Percentiles rank a stretch among this genome's conserved stretches.
These are phyloP conservation scores for Beauveria sp. DNA, from an alignment of 2,329 filamentous ascomycete species.

Conservation along the genomic window DNA sequence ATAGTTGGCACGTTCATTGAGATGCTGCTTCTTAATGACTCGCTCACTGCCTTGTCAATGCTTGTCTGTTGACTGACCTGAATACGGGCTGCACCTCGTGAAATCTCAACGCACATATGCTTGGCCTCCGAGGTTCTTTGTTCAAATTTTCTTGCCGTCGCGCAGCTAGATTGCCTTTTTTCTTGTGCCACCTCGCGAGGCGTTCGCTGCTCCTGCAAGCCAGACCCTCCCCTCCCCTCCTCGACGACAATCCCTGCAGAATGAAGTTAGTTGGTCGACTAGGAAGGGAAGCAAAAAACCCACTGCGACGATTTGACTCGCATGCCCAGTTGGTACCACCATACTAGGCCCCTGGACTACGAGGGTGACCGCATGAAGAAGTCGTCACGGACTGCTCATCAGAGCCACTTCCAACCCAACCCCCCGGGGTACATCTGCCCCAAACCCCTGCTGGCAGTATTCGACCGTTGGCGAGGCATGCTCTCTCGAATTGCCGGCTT, in stretches of 20 bases:
- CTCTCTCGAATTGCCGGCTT: background rate
- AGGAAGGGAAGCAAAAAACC: background rate
- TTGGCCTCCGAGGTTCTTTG: background rate
- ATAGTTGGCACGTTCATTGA: background rate
- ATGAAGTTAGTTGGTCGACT: too few species aligned
- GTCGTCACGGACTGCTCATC: background rate
- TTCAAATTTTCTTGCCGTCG: background rate
- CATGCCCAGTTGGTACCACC: background rate
- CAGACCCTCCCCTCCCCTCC: background rate
- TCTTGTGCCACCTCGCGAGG: background rate
- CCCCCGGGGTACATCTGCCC: background rate
- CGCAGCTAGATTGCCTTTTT: background rate
- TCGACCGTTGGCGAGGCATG: background rate
- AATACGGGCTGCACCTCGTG: background rate
- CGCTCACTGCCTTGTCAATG: background rate
- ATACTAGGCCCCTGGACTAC: background rate
- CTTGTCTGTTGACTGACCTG: too few species aligned
- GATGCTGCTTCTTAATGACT: background rate
- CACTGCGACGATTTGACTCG: background rate
- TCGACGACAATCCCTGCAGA: background rate
- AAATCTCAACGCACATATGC: background rate
- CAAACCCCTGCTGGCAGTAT: background rate
- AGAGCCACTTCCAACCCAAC: background rate
- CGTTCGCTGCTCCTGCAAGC: slow-evolving; percentile 6
- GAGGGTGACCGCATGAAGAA: background rate